These are phyloP conservation scores for Backusella morwellensis DNA, from an alignment of 192 early-diverging fungal species.

Conservation along the genomic window DNA sequence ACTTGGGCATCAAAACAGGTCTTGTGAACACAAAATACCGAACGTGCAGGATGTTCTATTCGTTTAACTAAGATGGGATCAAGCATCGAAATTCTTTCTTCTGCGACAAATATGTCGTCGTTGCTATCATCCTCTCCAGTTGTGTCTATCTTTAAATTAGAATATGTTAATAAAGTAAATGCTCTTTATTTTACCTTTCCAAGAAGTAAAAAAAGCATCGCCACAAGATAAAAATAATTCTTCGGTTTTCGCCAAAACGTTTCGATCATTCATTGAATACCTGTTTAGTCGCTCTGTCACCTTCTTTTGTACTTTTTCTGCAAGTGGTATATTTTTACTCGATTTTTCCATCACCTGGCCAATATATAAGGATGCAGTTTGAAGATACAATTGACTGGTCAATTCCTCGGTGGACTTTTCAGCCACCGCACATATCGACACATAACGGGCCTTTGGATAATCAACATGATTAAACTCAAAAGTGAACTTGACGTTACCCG, in stretches of 20 bases:
- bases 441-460: background rate
- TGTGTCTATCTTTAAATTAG: background rate
- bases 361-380: background rate
- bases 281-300: background rate
- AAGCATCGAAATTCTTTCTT: conserved; percentile 1
- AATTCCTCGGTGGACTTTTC: conserved; percentile 11
- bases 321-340: background rate
- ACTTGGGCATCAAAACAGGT: conserved; percentile 13
- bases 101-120: background rate
- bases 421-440: conserved; percentile 5
- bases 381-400: background rate
- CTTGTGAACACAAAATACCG: conserved; percentile 15
- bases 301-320: background rate
- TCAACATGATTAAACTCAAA: background rate
- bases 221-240: background rate
- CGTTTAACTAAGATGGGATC: conserved; percentile 11
- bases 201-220: conserved; percentile 1
- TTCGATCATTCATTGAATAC: conserved; percentile 2
- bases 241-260: background rate
- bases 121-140: background rate
- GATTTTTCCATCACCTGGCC: background rate
- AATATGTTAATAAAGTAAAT: background rate
- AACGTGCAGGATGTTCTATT: conserved; percentile 9
- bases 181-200: background rate
- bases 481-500: background rate